Evolutionary conservation across 2,329 filamentous ascomycete species (phyloP).

Genomic region (Penicillium sp.): DNA sequence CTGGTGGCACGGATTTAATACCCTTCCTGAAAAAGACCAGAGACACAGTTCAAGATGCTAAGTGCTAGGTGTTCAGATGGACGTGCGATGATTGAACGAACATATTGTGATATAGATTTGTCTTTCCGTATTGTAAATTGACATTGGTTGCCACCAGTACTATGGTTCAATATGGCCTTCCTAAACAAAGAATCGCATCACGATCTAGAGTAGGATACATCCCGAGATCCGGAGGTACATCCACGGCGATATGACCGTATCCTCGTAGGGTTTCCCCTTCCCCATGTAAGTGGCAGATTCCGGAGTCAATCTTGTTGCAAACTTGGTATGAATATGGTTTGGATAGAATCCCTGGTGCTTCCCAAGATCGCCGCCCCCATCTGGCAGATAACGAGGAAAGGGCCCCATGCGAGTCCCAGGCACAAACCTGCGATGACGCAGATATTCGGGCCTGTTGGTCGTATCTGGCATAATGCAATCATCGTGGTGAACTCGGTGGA

Average conservation of each 20-base stretch:
- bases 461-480: not conserved
- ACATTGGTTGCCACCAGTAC: not conserved
- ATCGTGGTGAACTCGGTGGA: not conserved
- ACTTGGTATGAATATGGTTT: not conserved
- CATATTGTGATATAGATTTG: not conserved
- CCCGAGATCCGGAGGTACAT: not conserved
- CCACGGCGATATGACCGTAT: not conserved
- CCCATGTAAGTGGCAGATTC: not conserved
- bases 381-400: not conserved
- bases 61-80: constrained; percentile 21
- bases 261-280: not conserved
- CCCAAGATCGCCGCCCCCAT: not conserved
- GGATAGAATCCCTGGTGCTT: not conserved
- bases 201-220: not conserved
- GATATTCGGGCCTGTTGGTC: not conserved
- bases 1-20: constrained; percentile 53
- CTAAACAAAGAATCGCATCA: not conserved
- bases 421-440: not conserved
- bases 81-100: constrained; percentile 1
- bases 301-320: not conserved
- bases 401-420: not conserved
- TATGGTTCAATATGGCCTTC: not conserved
- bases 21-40: constrained; percentile 53
- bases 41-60: constrained; percentile 48
- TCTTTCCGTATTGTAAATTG: not conserved